These are phyloP conservation scores for Daldinia sp. DNA, from an alignment of 2,329 filamentous ascomycete species.

Conservation along the genomic window DNA sequence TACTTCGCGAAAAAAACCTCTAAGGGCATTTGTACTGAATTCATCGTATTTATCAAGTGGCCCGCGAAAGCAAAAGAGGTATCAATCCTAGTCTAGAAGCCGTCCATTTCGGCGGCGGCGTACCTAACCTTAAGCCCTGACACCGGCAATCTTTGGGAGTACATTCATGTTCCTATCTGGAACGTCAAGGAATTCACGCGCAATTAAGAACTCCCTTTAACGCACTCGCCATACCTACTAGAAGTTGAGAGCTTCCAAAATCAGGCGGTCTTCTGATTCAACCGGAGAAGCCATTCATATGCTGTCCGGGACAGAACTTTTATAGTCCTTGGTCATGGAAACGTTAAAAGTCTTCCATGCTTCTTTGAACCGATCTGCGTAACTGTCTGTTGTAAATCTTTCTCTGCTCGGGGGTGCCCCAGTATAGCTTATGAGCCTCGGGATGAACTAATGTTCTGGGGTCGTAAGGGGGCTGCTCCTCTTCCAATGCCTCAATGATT, in stretches of 20 bases:
- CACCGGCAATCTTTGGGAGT: slow-evolving; percentile 25
- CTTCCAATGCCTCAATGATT: slow-evolving; percentile 85
- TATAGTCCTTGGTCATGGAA: slow-evolving; percentile 16
- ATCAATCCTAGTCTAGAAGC: slow-evolving; percentile 46
- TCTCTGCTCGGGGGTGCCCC: slow-evolving; percentile 82
- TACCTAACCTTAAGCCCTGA: slow-evolving; percentile 32
- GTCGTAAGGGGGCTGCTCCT: slow-evolving; percentile 89
- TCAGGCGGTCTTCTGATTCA: slow-evolving; percentile 17
- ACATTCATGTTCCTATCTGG: slow-evolving; percentile 4
- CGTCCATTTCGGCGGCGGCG: slow-evolving; percentile 25
- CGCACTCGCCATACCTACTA: slow-evolving; percentile 23
- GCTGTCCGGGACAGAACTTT: neutral
- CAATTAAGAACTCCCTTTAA: slow-evolving; percentile 16
- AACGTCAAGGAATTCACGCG: slow-evolving; percentile 15
- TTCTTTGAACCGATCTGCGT: slow-evolving; percentile 79
- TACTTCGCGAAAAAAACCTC: neutral
- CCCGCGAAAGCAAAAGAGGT: slow-evolving; percentile 43
- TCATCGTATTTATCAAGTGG: slow-evolving; percentile 22
- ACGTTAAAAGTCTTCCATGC: slow-evolving; percentile 66
- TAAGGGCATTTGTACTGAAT: slow-evolving; percentile 10
- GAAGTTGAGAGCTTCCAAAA: slow-evolving; percentile 14
- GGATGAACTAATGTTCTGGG: slow-evolving; percentile 88
- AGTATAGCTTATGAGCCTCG: slow-evolving; percentile 87
- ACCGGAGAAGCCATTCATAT: slow-evolving; percentile 11
- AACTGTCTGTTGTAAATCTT: slow-evolving; percentile 87